Conservation (phyloP, 441 rosid genomes). For the Aleurites moluccanus region DNA sequence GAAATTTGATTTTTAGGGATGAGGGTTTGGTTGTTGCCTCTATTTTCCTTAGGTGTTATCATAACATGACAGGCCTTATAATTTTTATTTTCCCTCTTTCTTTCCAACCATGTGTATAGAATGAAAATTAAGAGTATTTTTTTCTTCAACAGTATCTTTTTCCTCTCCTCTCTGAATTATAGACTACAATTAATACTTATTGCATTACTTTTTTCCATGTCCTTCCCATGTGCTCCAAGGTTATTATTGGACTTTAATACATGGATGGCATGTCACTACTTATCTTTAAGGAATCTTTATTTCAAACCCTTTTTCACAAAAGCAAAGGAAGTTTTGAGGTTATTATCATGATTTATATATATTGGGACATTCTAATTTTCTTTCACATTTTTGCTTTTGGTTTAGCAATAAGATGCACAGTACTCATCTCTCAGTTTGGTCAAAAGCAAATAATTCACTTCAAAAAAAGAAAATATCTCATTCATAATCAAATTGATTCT, state of each 20-base stretch:
- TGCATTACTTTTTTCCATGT: conserved; percentile 27
- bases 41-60: conserved; percentile 14
- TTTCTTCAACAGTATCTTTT: background rate
- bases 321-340: conserved; percentile 11
- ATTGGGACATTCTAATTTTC: conserved; percentile 7
- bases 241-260: conserved; percentile 22
- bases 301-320: background rate
- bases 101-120: background rate
- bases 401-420: no score
- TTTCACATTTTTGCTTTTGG: background rate
- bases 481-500: no score
- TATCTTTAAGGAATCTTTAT: conserved; percentile 29
- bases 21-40: background rate
- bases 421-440: no score
- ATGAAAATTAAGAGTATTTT: background rate
- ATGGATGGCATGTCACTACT: conserved; percentile 31
- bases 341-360: background rate
- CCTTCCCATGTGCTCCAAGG: conserved; percentile 35
- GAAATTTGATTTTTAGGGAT: conserved; percentile 17
- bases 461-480: no score
- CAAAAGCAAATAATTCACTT: no score
- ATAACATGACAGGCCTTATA: conserved; percentile 15
- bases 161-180: background rate
- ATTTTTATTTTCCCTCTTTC: background rate
- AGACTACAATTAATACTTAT: background rate